phyloP scores from a whole-genome alignment of 2,329 filamentous ascomycete genomes.

The Clathrospora elynae region DNA sequence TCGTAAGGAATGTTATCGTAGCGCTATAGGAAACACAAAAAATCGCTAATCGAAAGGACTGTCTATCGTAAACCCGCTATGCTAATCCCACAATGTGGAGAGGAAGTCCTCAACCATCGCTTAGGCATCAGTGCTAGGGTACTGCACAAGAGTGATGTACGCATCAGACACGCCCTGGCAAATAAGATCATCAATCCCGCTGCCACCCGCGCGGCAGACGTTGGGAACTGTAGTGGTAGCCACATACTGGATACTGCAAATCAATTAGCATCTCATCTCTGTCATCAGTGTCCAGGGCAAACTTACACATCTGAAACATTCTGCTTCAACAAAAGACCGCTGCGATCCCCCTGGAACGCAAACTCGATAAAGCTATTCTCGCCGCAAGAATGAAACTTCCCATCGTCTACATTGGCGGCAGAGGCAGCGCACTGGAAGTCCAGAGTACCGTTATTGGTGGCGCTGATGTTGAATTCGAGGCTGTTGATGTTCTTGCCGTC shows the following conservation, averaged over 20 bases:
- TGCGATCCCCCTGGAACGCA: conserved; percentile 18
- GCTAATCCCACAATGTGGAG: neutral
- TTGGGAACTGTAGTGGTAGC: conserved; percentile 22
- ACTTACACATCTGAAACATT: conserved; percentile 19
- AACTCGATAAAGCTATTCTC: conserved; percentile 21
- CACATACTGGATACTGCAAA: conserved; percentile 12
- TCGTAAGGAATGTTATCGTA: too few relatives aligned
- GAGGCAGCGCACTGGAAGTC: conserved; percentile 19
- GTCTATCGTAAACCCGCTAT: neutral
- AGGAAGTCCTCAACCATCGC: neutral
- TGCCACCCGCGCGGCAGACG: conserved; percentile 23
- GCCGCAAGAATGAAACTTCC: conserved; percentile 20
- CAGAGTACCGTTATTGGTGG: conserved; percentile 18
- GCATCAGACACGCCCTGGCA: conserved; percentile 70
- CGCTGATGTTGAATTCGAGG: conserved; percentile 23
- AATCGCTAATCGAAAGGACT: too few relatives aligned
- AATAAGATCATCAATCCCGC: conserved; percentile 65
- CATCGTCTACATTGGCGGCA: conserved; percentile 11
- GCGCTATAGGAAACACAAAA: too few relatives aligned
- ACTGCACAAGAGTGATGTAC: conserved; percentile 47
- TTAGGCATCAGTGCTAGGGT: neutral
- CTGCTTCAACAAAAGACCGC: conserved; percentile 21
- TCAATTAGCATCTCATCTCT: too few relatives aligned
- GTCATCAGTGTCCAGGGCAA: neutral
- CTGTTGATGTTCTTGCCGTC: conserved; percentile 23